phyloP scores from a whole-genome alignment of 176 grass and related monocot genomes.

The Eleusine coracana region DNA sequence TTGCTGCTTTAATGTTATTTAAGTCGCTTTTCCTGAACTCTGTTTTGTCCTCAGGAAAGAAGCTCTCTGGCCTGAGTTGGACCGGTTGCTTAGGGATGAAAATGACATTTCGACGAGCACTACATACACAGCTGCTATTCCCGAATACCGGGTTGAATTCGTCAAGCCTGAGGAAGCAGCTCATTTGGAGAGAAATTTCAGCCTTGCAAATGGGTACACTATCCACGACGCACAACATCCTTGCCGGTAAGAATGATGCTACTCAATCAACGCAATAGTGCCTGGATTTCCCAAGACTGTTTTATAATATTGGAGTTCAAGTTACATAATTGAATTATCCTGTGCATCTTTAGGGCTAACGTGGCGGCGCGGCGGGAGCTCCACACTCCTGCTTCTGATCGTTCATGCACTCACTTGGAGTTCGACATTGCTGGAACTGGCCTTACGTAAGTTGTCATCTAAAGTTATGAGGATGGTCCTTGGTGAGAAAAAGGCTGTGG shows the following conservation, averaged over 20 bases:
- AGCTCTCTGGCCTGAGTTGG: constrained; percentile 80
- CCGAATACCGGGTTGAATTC: constrained; percentile 82
- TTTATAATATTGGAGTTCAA: neutral
- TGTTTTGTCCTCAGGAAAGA: constrained; percentile 72
- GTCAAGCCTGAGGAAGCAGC: constrained; percentile 59
- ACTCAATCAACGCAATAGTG: constrained; percentile 3
- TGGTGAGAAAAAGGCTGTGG: neutral
- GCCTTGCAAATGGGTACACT: constrained; percentile 77
- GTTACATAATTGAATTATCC: constrained; percentile 12
- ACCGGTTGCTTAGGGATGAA: constrained; percentile 74
- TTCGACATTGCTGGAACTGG: constrained; percentile 83
- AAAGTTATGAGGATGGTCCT: constrained; percentile 14
- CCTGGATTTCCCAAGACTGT: neutral
- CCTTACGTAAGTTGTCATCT: constrained; percentile 65
- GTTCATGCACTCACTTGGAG: constrained; percentile 94
- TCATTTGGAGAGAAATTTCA: constrained; percentile 72
- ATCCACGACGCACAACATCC: constrained; percentile 92
- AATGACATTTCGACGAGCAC: constrained; percentile 59
- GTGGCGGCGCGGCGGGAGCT: constrained; percentile 76
- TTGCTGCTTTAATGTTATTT: constrained; percentile 8
- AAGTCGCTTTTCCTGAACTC: neutral
- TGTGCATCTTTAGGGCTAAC: constrained; percentile 61
- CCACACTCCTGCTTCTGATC: constrained; percentile 84
- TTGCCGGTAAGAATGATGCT: constrained; percentile 62
- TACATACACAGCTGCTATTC: constrained; percentile 86